These are phyloP conservation scores for Paraglomus brasilianum DNA, from an alignment of 192 early-diverging fungal genomes.

Conservation along the genomic window DNA sequence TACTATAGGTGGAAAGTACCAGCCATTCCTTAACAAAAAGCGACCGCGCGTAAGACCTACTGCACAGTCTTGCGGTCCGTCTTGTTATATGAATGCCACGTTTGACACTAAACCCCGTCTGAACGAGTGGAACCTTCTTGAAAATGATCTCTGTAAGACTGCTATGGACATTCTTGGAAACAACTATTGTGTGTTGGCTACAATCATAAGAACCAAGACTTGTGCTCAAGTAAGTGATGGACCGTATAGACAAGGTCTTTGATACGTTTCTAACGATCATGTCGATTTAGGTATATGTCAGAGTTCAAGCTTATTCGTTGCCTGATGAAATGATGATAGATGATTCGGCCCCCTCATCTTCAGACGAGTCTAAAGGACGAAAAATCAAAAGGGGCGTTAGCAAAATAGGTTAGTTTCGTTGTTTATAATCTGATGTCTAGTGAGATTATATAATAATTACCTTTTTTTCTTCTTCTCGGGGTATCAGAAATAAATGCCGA, in stretches of 20 bases:
- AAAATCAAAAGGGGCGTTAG: slow-evolving; percentile 1
- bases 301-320: no score
- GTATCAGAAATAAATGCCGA: slow-evolving; percentile 23
- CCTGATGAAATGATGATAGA: no score
- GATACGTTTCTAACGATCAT: no score
- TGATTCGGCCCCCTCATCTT: no score
- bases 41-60: slow-evolving; percentile 2
- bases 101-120: neutral
- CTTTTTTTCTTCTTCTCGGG: no score
- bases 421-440: no score
- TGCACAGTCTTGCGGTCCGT: neutral
- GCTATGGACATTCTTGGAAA: neutral
- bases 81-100: slow-evolving; percentile 12
- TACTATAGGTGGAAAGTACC: slow-evolving; percentile 11
- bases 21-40: slow-evolving; percentile 23
- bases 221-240: slow-evolving; percentile 30
- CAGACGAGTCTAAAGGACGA: slow-evolving; percentile 15
- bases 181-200: slow-evolving; percentile 23
- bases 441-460: no score
- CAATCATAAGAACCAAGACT: slow-evolving; percentile 16
- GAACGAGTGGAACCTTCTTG: slow-evolving; percentile 12
- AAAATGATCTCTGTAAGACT: slow-evolving; percentile 23
- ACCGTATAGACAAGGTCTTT: no score
- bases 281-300: no score
- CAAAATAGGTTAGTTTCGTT: no score